Evolutionary conservation across 2,329 filamentous ascomycete genomes (phyloP).

Genomic region (Grosmannia huntii): DNA sequence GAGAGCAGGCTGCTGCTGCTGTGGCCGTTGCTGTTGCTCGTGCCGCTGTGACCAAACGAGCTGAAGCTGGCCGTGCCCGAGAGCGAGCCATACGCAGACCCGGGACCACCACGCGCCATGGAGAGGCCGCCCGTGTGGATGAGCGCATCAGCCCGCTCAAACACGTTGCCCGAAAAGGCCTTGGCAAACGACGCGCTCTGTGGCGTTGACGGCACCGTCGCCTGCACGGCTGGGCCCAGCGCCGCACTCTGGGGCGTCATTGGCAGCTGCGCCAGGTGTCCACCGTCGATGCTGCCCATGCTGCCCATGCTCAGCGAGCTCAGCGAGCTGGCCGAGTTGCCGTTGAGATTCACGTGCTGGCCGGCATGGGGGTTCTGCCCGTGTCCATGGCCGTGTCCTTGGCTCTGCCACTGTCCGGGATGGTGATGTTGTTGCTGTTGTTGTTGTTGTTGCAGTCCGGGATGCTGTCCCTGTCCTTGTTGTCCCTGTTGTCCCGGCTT

Average conservation of each 20-base stretch:
- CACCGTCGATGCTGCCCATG: slow-evolving; percentile 1
- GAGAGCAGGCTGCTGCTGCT: slow-evolving; percentile 13
- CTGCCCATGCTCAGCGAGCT: slow-evolving; percentile 10
- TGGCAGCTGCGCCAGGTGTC: slow-evolving; percentile 36
- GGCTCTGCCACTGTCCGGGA: no score
- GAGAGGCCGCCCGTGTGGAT: slow-evolving; percentile 44
- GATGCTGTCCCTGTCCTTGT: no score
- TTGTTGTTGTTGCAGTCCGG: no score
- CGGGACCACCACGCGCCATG: slow-evolving; percentile 32
- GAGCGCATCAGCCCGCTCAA: slow-evolving; percentile 45
- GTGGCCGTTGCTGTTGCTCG: slow-evolving; percentile 7
- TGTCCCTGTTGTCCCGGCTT: no score
- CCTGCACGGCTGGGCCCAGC: slow-evolving; percentile 78
- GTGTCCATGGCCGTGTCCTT: no score
- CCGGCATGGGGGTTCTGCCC: no score
- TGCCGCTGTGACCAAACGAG: slow-evolving; percentile 17
- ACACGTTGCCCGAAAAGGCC: slow-evolving; percentile 45
- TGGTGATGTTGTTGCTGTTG: no score
- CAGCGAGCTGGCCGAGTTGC: slow-evolving; percentile 11
- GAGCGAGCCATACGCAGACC: slow-evolving; percentile 32
- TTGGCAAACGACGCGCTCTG: slow-evolving; percentile 42
- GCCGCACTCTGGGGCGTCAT: slow-evolving; percentile 85
- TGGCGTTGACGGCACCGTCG: slow-evolving; percentile 67
- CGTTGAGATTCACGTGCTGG: no score
- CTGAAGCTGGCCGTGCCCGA: slow-evolving; percentile 47